Percentiles rank a stretch among this genome's conserved stretches.
phyloP scores from a whole-genome alignment of 164 flowering plant genomes.

The Annona squamosa region DNA sequence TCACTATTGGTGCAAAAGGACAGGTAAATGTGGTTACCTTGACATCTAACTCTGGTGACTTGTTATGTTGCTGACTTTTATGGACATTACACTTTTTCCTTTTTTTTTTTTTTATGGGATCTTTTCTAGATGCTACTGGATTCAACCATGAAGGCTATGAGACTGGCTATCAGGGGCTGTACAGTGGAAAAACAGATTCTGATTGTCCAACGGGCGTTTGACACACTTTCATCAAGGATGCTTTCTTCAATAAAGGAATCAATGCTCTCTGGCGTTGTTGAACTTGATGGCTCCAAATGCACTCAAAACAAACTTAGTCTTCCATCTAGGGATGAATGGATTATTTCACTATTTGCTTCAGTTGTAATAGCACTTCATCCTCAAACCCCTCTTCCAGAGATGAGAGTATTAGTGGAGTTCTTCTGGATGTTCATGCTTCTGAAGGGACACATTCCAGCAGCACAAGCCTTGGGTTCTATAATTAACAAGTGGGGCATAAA shows the following conservation, averaged over 20 bases:
- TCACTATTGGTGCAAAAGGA: conserved; percentile 18
- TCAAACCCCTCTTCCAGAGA: conserved; percentile 44
- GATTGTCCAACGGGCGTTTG: conserved; percentile 52
- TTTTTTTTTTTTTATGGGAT: background rate
- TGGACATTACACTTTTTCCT: background rate
- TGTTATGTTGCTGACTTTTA: background rate
- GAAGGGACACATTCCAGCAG: conserved; percentile 60
- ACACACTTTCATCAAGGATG: conserved; percentile 34
- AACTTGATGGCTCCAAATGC: conserved; percentile 18
- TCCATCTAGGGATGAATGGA: conserved; percentile 54
- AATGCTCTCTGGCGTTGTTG: conserved; percentile 7
- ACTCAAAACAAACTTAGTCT: conserved; percentile 15
- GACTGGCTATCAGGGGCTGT: conserved; percentile 52
- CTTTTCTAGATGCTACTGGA: conserved; percentile 52
- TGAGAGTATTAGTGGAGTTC: conserved; percentile 31
- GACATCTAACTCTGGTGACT: background rate
- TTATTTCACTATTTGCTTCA: conserved; percentile 70
- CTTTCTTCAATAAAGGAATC: conserved; percentile 26
- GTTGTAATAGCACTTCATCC: conserved; percentile 64
- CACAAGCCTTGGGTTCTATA: conserved; percentile 91
- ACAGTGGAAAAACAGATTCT: conserved; percentile 47
- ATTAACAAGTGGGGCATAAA: conserved; percentile 57
- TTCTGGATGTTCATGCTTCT: conserved; percentile 32
- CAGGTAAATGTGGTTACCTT: conserved; percentile 28
- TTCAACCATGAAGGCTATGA: conserved; percentile 57